Base-by-base conservation (phyloP, 2,329 filamentous ascomycete genomes). In the Diatrype stigma region DNA sequence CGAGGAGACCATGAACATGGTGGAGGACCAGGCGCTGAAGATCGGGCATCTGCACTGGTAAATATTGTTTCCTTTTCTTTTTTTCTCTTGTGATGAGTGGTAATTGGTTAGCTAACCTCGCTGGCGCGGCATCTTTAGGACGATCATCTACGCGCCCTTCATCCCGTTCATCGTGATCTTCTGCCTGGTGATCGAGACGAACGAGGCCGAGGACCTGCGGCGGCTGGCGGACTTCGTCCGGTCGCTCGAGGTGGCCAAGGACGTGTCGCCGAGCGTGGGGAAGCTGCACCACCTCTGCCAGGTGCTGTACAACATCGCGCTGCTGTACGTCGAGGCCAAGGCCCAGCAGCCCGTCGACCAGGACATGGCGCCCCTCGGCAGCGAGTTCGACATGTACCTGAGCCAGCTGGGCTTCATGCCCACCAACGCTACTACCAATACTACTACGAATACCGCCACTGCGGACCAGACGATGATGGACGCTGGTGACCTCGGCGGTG, bases 281-380 rank as follows among this genome's bases (percentile, higher is more conserved):
- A 80, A 80, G 56, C 68, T 84, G 16, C 75, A 81, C 54, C 79
- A 75, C 23, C 71, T 86, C 14, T 85, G 81, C 55, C 74, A 80
- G 45, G 75, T 83, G 2, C 74, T 86, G 46, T 75, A 79, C 55
- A 80, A 73, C 34, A 77, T 85, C 7, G 81, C 81, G 0, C 72
- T 75, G 34, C 69, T 83, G 4, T 85, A 85, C 55, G 70, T 84
- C 16, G 78, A 84, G 59, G 77, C 79, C 2, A 80, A 79, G 53
- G 63, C 70, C 68, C 56, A 71, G 50, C 64, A 57, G 34, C 61
- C 50, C 35, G 21, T 48, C 12, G 53, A 56, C 26, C 56, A 58
- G 49, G 56, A 59, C 26, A 59, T 61, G 51, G 61, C 58, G 8
- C 59, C 59, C 7, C 58, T 63, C 10, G 60, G 64, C 1, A 62